A percentile compares a stretch with the other conserved stretches of the same genome.
phyloP scores from a whole-genome alignment of 495 filamentous ascomycete species.

The Recurvomyces mirabilis region DNA sequence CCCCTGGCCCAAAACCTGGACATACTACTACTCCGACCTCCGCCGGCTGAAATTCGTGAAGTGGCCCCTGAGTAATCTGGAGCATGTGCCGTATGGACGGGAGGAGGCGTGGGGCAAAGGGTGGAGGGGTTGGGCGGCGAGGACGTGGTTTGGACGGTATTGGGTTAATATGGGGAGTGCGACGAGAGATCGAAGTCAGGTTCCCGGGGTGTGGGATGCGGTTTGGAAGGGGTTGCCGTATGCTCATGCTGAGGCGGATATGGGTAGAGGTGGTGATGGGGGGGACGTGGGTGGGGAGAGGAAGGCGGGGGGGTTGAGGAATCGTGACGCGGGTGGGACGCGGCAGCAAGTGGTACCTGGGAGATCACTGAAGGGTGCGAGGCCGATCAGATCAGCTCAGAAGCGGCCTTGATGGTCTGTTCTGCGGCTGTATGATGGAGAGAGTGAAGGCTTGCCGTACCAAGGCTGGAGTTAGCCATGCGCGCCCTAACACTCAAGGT shows the following conservation, averaged over 20 bases:
- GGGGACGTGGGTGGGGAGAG: background rate
- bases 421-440: too few relatives aligned
- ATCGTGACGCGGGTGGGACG: too few relatives aligned
- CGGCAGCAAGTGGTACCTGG: too few relatives aligned
- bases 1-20: conserved; percentile 39
- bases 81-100: conserved; percentile 21
- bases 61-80: conserved; percentile 44
- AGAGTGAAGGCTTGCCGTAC: too few relatives aligned
- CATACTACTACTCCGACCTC: conserved; percentile 42
- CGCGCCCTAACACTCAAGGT: too few relatives aligned
- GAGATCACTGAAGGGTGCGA: too few relatives aligned
- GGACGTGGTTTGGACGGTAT: conserved; percentile 7
- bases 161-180: conserved; percentile 9
- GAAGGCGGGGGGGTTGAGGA: background rate
- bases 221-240: conserved; percentile 20
- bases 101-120: background rate
- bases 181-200: conserved; percentile 9
- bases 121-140: conserved; percentile 1
- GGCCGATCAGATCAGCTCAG: too few relatives aligned
- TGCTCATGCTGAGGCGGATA: background rate
- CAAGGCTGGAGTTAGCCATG: too few relatives aligned
- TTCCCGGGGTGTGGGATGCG: conserved; percentile 18
- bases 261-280: background rate
- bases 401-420: too few relatives aligned
- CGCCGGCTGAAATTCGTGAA: conserved; percentile 25